These are phyloP conservation scores for Seminavis robusta DNA, from an alignment of 108 stramenopile genomes.

Conservation along the genomic window DNA sequence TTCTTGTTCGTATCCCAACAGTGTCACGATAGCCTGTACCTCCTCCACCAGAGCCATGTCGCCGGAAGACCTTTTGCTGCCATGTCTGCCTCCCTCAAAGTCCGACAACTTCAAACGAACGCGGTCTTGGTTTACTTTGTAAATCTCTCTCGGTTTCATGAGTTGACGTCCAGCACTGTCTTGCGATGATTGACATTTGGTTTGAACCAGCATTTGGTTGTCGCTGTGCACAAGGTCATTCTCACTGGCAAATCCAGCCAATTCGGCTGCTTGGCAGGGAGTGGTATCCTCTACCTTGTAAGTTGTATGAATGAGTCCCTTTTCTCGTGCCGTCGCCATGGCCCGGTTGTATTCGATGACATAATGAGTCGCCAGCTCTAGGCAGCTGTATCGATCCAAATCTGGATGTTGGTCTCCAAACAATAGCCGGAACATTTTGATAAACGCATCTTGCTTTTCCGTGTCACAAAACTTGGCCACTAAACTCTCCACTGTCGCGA, in stretches of 20 bases:
- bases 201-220: not conserved
- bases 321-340: not conserved
- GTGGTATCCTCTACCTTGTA: not conserved
- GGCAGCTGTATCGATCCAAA: not conserved
- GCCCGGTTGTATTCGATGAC: constrained; percentile 4
- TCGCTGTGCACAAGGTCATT: not conserved
- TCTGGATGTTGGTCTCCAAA: not conserved
- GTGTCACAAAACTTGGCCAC: constrained; percentile 1
- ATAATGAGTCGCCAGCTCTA: not conserved
- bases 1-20: too few relatives aligned
- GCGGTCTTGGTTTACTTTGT: not conserved
- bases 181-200: not conserved
- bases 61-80: too few relatives aligned
- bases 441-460: not conserved
- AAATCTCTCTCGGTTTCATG: not conserved
- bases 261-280: not conserved
- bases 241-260: constrained; percentile 1
- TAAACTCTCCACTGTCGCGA: not conserved
- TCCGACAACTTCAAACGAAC: not conserved
- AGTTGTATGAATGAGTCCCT: not conserved
- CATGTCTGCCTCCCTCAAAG: too few relatives aligned
- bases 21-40: too few relatives aligned
- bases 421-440: not conserved
- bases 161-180: not conserved
- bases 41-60: too few relatives aligned